phyloP scores from a whole-genome alignment of 73 alveolate species.

The Paramecium primaurelia region DNA sequence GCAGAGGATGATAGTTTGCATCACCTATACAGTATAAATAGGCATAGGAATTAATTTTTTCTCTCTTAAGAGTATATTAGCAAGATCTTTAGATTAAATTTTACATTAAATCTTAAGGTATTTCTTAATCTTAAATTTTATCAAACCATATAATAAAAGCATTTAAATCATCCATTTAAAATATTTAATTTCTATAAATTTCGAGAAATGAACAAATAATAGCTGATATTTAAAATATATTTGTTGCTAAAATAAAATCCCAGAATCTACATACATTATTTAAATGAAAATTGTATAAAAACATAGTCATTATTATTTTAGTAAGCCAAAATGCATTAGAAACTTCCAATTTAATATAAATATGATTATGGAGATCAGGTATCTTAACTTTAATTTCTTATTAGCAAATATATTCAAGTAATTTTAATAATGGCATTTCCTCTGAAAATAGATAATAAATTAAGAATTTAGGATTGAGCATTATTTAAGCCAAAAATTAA shows the following conservation, averaged over 20 bases:
- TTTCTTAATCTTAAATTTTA: neutral
- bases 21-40: neutral
- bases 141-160: neutral
- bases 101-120: neutral
- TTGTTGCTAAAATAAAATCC: conserved; percentile 7
- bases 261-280: neutral
- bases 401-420: neutral
- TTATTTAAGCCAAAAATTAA: neutral
- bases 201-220: neutral
- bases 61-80: neutral
- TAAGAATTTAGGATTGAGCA: neutral
- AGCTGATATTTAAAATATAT: neutral
- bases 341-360: neutral
- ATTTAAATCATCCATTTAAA: neutral
- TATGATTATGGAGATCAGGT: neutral
- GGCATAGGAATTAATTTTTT: neutral
- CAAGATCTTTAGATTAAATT: neutral
- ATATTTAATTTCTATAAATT: neutral
- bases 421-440: neutral
- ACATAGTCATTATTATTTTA: conserved; percentile 14
- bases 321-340: conserved; percentile 9
- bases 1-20: neutral
- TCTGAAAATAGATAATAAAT: neutral
- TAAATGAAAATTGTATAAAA: neutral
- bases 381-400: neutral